Evolutionary conservation across 2,329 filamentous ascomycete genomes (phyloP), one percentile per base, ranked within the genome.

Genomic region (Trichoderma atroviride): DNA sequence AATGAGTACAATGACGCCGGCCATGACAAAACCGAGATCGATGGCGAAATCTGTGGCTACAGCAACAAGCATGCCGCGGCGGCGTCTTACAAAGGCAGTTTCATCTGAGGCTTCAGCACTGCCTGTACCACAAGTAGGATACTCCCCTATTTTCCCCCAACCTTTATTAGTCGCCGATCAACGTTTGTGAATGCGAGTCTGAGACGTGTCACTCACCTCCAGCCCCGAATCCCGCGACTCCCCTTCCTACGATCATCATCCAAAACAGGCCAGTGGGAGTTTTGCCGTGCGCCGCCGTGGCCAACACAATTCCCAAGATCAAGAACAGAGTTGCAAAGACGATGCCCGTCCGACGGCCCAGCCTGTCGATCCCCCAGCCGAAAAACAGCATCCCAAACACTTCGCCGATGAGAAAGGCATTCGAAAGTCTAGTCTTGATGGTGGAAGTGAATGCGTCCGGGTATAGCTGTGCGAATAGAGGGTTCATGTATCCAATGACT

Each of bases 181-280:
- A 5, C n/a, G 7, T 27, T 60, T 19, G 16, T 3, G 9, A 16
- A 2, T 27, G 16, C 47, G 14, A 31, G 35, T 7, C 4, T 3
- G 22, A 27, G 10, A 24, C 7, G 22, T 19, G 33, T 22, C 7
- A n/a, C 61, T 55, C 31, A 64, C 61, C 61, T 64, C 82, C 74
- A 4, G 81, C 78, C 56, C 84, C 83, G 22, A 85, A 82, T 2
- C 83, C 82, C 14, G 82, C 80, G 24, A 84, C 77, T 2, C 83
- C 83, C 33, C 84, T 79, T 1, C 82, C 80, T 27, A 85, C 75
- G 0, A 82, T 83, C 79, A 85, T 80, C 79, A 85, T 85, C 83
- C 83, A 85, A 60, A 84, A 82, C 80, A 85, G 84, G 63, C 81
- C 82, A 13, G 79, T 65, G 29, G 79, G 77, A 0, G 81, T 83